Evolutionary conservation across 805 yeast genomes (phyloP), one percentile per base, ranked within the genome.

Genomic region (Saccharomycopsis capsularis): DNA sequence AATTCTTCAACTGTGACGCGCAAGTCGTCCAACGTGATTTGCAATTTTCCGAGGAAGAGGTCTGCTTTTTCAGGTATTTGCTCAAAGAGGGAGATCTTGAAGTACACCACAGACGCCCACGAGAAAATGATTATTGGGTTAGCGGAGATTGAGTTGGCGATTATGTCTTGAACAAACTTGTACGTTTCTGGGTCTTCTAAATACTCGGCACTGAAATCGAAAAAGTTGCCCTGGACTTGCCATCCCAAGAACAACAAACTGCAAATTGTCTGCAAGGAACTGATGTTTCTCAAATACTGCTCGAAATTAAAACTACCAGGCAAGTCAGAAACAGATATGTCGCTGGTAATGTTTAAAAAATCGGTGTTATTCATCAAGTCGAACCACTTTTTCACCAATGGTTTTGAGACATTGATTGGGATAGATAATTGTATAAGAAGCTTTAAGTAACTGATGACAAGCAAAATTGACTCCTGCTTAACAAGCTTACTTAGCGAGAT

Each of bases 61-160:
- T 44, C 42, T 9, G 57, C 57, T 6, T 52, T 53, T 2, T 60
- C 59, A 25, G 70, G 65, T 18, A 59, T 58, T 37, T 72, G 74
- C 40, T 70, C 70, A n/a, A 75, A 57, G 2, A 74, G 57, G 19
- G 71, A 65, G 5, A 69, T 68, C 52, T 80, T 78, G 21, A 81
- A 66, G 55, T 77, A 76, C 9, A 80, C 59, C 9, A 80, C 61
- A 13, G 82, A 74, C 27, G 85, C 75, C 91, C 91, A 85, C 21
- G 78, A 73, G 58, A 82, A 83, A 40, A 78, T 60, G 0, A 81
- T 65, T 9, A 82, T 60, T 2, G 85, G 65, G 52, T 76, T 75
- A 2, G 63, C 50, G 11, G 67, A 61, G 1, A 72, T 57, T 7
- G 63, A 58, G 3, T 65, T 47, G 16, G 81, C 60, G 3, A 41